Evolutionary conservation across 768 basidiomycete species (phyloP).

Genomic region (Calvatia gigantea): DNA sequence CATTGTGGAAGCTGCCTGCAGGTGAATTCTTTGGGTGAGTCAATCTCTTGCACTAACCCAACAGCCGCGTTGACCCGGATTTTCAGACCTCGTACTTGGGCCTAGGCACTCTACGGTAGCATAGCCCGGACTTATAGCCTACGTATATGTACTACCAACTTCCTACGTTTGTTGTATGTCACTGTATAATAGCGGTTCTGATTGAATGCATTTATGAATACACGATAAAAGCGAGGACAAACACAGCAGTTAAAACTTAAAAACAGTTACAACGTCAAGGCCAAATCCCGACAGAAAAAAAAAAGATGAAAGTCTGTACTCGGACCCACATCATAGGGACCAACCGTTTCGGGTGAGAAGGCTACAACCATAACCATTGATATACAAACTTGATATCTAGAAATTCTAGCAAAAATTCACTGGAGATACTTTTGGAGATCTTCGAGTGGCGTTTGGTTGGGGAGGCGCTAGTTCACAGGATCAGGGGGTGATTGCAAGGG

Average conservation of each 20-base stretch:
- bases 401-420: neutral
- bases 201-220: too few species aligned
- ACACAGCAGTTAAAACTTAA: too few species aligned
- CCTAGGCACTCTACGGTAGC: neutral
- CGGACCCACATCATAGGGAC: too few species aligned
- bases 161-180: neutral
- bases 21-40: conserved; percentile 21
- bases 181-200: too few species aligned
- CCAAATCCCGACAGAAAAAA: too few species aligned
- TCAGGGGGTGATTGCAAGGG: neutral
- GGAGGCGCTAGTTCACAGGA: neutral
- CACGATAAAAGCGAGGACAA: too few species aligned
- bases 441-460: conserved; percentile 6
- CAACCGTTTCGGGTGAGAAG: too few species aligned
- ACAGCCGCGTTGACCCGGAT: neutral
- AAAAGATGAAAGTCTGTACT: too few species aligned
- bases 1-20: conserved; percentile 27
- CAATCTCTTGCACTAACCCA: neutral
- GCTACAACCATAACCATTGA: neutral
- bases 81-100: conserved; percentile 21
- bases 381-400: neutral
- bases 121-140: neutral
- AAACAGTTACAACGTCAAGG: too few species aligned
- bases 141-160: neutral
- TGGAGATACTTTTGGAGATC: neutral